A percentile compares a stretch with the other conserved stretches of the same genome.
Conservation (phyloP, 2,329 filamentous ascomycete species). For the Alternaria infectoria region DNA sequence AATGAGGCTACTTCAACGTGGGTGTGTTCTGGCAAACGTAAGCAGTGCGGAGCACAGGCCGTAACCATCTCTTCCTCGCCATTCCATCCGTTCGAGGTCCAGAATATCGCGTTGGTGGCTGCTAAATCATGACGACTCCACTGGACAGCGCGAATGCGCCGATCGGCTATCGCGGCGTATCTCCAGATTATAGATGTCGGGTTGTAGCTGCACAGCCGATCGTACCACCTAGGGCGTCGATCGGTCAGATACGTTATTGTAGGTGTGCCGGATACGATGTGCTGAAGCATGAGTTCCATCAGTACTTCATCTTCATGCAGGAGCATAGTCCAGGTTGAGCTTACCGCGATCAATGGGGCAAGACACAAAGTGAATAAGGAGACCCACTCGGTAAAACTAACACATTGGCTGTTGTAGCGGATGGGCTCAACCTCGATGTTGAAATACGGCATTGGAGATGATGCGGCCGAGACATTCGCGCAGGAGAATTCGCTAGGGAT, state of each 20-base stretch:
- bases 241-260: slow-evolving; percentile 22
- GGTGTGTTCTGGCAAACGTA: slow-evolving; percentile 5
- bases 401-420: slow-evolving; percentile 10
- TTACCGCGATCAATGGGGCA: slow-evolving; percentile 37
- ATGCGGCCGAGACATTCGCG: neutral
- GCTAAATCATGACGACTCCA: slow-evolving; percentile 40
- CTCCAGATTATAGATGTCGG: slow-evolving; percentile 50
- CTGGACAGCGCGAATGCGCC: slow-evolving; percentile 35
- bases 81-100: slow-evolving; percentile 45
- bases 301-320: neutral
- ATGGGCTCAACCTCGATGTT: slow-evolving; percentile 3
- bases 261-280: slow-evolving; percentile 37
- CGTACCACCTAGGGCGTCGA: slow-evolving; percentile 35
- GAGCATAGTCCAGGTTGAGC: neutral
- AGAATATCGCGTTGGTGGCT: slow-evolving; percentile 46
- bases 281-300: neutral
- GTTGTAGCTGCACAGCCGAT: slow-evolving; percentile 41
- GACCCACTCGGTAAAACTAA: slow-evolving; percentile 39
- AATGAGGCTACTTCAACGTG: slow-evolving; percentile 8
- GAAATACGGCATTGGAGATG: neutral
- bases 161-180: slow-evolving; percentile 45
- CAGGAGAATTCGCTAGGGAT: neutral
- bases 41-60: neutral
- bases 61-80: slow-evolving; percentile 34
- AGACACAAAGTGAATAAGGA: slow-evolving; percentile 39